Conservation (phyloP, 2,329 filamentous ascomycete species). For the Botrytis sinoallii region DNA sequence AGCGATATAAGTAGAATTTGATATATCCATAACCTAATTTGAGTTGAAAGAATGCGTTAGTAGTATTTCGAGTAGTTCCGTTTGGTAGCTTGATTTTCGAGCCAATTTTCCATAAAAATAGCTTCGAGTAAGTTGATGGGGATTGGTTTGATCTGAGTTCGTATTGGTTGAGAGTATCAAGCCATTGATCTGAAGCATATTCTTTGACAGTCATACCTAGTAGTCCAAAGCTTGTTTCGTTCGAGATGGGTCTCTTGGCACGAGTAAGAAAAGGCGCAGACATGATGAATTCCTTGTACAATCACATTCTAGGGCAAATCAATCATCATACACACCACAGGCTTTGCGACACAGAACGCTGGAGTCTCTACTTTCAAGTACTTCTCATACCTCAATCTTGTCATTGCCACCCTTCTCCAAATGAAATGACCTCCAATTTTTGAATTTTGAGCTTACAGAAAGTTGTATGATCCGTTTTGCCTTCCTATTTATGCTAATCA, state of each 20-base stretch:
- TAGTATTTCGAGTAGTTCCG: too few relatives aligned
- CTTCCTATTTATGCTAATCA: not conserved
- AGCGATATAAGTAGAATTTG: too few relatives aligned
- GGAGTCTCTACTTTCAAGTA: not conserved
- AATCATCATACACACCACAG: not conserved
- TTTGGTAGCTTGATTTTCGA: too few relatives aligned
- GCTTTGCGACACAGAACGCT: not conserved
- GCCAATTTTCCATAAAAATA: too few relatives aligned
- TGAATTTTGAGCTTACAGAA: not conserved
- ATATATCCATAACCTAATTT: too few relatives aligned
- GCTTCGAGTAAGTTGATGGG: too few relatives aligned
- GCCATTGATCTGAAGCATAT: too few relatives aligned
- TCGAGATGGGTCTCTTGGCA: not conserved
- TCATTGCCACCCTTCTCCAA: not conserved
- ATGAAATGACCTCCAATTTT: not conserved
- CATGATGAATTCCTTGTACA: not conserved
- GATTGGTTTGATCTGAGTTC: too few relatives aligned
- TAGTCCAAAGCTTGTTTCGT: too few relatives aligned
- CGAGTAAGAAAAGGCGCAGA: rapidly evolving
- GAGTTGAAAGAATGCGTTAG: too few relatives aligned
- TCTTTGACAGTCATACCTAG: too few relatives aligned
- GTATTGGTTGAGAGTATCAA: too few relatives aligned
- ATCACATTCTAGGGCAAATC: not conserved
- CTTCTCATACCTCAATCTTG: not conserved
- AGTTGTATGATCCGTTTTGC: not conserved